A percentile compares a stretch with the other conserved stretches of the same genome.
Conservation (phyloP, 140 eudicot species). For the Erigeron philadelphicus region DNA sequence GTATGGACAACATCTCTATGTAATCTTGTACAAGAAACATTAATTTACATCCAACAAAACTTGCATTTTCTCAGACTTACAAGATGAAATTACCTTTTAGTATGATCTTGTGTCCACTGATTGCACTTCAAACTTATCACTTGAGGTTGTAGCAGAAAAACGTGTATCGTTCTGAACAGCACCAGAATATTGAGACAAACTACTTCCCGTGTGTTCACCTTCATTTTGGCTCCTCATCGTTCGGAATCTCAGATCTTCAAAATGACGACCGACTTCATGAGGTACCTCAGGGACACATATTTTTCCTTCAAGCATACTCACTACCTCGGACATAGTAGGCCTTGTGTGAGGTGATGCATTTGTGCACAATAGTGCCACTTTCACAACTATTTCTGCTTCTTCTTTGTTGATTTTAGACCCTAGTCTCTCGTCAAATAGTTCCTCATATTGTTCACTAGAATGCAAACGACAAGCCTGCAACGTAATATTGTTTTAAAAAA, state of each 20-base stretch:
- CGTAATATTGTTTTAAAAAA: background rate
- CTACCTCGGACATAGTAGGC: conserved; percentile 63
- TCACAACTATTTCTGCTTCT: conserved; percentile 52
- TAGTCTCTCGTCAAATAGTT: conserved; percentile 46
- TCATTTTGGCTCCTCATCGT: conserved; percentile 40
- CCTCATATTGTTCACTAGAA: conserved; percentile 30
- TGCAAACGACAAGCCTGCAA: conserved; percentile 62
- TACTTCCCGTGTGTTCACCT: conserved; percentile 15
- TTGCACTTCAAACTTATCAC: conserved; percentile 16
- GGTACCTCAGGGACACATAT: conserved; percentile 35
- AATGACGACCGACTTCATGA: conserved; percentile 30
- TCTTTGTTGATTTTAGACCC: conserved; percentile 37
- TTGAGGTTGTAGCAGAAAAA: conserved; percentile 14
- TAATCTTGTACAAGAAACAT: background rate
- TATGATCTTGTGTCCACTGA: conserved; percentile 18
- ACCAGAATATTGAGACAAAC: conserved; percentile 25
- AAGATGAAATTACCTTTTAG: background rate
- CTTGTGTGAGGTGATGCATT: conserved; percentile 50
- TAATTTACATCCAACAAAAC: background rate
- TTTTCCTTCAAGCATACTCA: conserved; percentile 52
- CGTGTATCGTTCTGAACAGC: conserved; percentile 22
- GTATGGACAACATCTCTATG: background rate
- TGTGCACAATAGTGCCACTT: conserved; percentile 52
- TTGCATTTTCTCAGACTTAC: background rate
- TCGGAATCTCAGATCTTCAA: conserved; percentile 54